Conservation (phyloP, 2,329 filamentous ascomycete species). For the Phialophora macrospora region DNA sequence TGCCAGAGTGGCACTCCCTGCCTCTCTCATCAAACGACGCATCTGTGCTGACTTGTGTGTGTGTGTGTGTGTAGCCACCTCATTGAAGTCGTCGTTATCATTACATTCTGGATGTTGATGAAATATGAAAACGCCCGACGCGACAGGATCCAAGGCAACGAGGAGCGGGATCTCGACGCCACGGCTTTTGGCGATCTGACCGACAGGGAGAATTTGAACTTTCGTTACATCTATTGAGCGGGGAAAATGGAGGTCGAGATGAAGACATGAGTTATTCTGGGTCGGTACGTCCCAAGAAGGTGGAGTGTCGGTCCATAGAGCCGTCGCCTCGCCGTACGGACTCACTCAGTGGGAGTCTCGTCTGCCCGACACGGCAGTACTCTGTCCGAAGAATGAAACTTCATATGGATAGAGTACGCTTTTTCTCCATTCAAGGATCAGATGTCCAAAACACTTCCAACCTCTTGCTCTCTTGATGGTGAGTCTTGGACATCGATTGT, state of each 20-base stretch:
- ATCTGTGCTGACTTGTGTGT: neutral
- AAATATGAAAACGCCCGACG: constrained; percentile 57
- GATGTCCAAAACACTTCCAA: neutral
- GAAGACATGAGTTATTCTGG: neutral
- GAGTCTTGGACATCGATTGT: neutral
- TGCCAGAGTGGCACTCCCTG: neutral
- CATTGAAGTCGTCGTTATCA: constrained; percentile 56
- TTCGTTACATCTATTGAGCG: constrained; percentile 36
- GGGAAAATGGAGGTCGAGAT: neutral
- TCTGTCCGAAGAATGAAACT: neutral
- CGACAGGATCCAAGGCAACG: constrained; percentile 55
- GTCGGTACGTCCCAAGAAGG: neutral
- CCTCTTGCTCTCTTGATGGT: neutral
- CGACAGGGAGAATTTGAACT: constrained; percentile 58
- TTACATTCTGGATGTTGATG: constrained; percentile 54
- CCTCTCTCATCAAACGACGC: neutral
- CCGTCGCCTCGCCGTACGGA: neutral
- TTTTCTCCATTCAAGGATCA: neutral
- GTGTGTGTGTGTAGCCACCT: constrained; percentile 46
- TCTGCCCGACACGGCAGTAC: neutral
- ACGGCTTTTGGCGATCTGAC: constrained; percentile 62
- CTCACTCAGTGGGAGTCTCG: neutral
- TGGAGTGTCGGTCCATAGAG: too few species aligned
- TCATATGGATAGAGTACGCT: neutral
- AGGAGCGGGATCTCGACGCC: constrained; percentile 41